Percentiles rank a stretch among this genome's conserved stretches.
Conservation (phyloP, 2,329 filamentous ascomycete species). For the Neurospora crassa region DNA sequence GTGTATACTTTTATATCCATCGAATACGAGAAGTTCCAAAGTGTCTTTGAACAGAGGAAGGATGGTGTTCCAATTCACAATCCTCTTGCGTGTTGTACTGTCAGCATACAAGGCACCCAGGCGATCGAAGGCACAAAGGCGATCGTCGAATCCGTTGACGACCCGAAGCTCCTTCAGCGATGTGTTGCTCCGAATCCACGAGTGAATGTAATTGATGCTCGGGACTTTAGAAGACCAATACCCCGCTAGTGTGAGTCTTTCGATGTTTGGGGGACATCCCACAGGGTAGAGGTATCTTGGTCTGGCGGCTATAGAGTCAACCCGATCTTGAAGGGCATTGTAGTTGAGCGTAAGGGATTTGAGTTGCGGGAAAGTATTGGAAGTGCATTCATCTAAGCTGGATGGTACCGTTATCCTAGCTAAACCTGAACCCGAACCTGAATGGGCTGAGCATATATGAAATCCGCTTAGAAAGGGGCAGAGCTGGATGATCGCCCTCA, state of each 20-base stretch:
- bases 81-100: no score
- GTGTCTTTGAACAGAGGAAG: not conserved
- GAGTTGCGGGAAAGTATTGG: not conserved
- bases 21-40: not conserved
- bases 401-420: not conserved
- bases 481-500: not conserved
- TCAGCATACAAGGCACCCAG: fast-evolving
- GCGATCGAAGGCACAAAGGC: no score
- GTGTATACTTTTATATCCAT: not conserved
- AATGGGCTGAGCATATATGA: no score
- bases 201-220: not conserved
- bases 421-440: no score
- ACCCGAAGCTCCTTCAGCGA: not conserved
- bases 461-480: not conserved
- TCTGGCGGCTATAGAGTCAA: not conserved
- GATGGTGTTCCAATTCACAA: not conserved
- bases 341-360: not conserved
- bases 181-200: not conserved
- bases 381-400: not conserved
- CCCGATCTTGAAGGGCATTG: not conserved
- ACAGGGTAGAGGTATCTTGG: not conserved
- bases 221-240: no score
- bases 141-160: not conserved
- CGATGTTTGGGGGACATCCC: not conserved
- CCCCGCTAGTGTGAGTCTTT: no score